phyloP scores from a whole-genome alignment of 371 early-diverging fungal genomes.

The Batkoa obscura region DNA sequence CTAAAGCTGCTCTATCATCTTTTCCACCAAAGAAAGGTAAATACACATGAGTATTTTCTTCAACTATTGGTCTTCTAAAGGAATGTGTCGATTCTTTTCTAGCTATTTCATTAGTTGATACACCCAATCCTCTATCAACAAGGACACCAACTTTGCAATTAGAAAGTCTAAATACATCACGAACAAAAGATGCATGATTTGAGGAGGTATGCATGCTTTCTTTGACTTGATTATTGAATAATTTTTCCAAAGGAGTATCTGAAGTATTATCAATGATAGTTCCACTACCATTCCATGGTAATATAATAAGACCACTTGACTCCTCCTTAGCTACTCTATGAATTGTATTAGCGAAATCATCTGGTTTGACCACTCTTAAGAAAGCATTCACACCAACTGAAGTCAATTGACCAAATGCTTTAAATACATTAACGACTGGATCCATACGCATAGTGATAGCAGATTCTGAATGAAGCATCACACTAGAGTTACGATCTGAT shows the following conservation, averaged over 20 bases:
- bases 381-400: constrained; percentile 22
- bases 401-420: constrained; percentile 45
- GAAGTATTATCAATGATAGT: constrained; percentile 5
- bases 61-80: not conserved
- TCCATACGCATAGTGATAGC: constrained; percentile 32
- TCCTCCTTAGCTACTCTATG: constrained; percentile 15
- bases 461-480: constrained; percentile 46
- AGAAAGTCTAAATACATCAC: constrained; percentile 17
- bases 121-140: constrained; percentile 51
- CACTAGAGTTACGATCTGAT: constrained; percentile 43
- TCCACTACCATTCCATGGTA: constrained; percentile 20
- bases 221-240: not conserved
- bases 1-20: constrained; percentile 35
- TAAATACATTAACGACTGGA: constrained; percentile 48
- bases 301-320: constrained; percentile 17
- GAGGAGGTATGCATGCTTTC: constrained; percentile 11
- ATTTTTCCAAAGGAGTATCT: not conserved
- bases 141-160: constrained; percentile 31
- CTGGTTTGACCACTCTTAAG: constrained; percentile 13
- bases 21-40: constrained; percentile 38
- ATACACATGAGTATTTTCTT: constrained; percentile 8
- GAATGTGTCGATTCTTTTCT: not conserved
- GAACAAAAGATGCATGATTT: constrained; percentile 23
- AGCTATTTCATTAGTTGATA: not conserved
- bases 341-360: constrained; percentile 28